Base-by-base conservation (phyloP, 2,329 filamentous ascomycete genomes). In the Sporothrix protearum region DNA sequence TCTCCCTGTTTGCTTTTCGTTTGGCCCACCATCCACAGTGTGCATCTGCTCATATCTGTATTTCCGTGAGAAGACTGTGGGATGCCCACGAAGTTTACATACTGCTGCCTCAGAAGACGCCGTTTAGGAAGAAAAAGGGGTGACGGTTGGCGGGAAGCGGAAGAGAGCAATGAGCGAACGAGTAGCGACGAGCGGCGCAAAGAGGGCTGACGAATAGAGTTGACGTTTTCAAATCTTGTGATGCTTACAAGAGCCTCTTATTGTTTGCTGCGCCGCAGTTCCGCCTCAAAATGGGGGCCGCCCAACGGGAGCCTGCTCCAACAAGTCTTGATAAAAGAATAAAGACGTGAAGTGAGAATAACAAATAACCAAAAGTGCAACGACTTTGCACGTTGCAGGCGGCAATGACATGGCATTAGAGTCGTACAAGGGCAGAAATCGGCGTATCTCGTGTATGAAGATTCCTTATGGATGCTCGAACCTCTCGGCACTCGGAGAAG, bases 211-310 rank as follows among this genome's bases (percentile, higher is more conserved):
- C 33, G 3, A 42, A 42, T 33, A 39, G n/a, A 14, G 25, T 25
- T n/a, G 25, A 63, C 25, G 19, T 63, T 63, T 63, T 39, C 33
- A 36, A 63, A 63, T 16, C 57, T 63, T 42, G 33, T 63, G 57
- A 63, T 63, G 57, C 33, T 63, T 63, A 42, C 25, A n/a, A 25
- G 19, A 14, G 19, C n/a, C 57, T 42, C 19, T 63, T 63, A 42
- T 63, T 63, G n/a, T 25, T 22, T 63, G 33, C 57, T 63, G 57
- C n/a, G 57, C 57, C 57, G 57, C 33, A 63, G n/a, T n/a, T 63
- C 57, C 12, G 57, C 57, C 36, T 63, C 36, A 25, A 19, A 42
- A 63, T 22, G 19, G 57, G 53, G 33, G 57, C n/a, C 22, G 12
- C 33, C 33, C 28, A 33, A 33, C 14, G n/a, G 42, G 19, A 63